Percentiles rank a stretch among this genome's conserved stretches.
These are phyloP conservation scores for Alternaria brassicae DNA, from an alignment of 2,329 filamentous ascomycete genomes.

Conservation along the genomic window DNA sequence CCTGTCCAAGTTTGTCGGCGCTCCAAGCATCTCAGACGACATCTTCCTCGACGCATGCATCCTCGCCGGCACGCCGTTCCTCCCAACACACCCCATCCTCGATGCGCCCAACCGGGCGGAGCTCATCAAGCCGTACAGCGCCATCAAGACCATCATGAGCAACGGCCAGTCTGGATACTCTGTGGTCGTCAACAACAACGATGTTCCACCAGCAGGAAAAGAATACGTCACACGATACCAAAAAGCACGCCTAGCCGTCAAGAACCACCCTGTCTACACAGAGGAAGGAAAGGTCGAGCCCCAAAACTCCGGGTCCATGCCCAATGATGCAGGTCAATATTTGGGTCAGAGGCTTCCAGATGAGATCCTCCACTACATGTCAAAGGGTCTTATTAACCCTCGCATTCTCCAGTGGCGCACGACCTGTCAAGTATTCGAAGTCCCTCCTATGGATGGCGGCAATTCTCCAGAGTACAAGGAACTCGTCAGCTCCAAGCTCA, in stretches of 20 bases:
- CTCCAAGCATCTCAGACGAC: conserved; percentile 65
- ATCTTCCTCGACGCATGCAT: conserved; percentile 85
- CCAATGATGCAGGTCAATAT: conserved; percentile 86
- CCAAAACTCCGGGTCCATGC: conserved; percentile 74
- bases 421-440: conserved; percentile 76
- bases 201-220: conserved; percentile 74
- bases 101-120: conserved; percentile 65
- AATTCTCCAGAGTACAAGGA: conserved; percentile 80
- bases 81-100: conserved; percentile 80
- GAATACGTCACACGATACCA: conserved; percentile 87
- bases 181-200: conserved; percentile 79
- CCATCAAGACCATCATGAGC: conserved; percentile 75
- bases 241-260: conserved; percentile 82
- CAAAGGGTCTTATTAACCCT: conserved; percentile 79
- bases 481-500: conserved; percentile 76
- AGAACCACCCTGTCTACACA: conserved; percentile 85
- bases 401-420: conserved; percentile 83
- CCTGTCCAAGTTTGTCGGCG: conserved; percentile 54
- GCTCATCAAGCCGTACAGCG: conserved; percentile 71
- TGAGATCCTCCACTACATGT: conserved; percentile 90
- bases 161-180: conserved; percentile 72
- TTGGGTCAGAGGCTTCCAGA: conserved; percentile 88
- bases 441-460: conserved; percentile 85
- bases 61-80: conserved; percentile 81
- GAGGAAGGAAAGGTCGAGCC: conserved; percentile 79